Percentiles rank a stretch among this genome's conserved stretches.
These are phyloP conservation scores for Macrotyloma uniflorum DNA, from an alignment of 306 rosid genomes.

Conservation along the genomic window DNA sequence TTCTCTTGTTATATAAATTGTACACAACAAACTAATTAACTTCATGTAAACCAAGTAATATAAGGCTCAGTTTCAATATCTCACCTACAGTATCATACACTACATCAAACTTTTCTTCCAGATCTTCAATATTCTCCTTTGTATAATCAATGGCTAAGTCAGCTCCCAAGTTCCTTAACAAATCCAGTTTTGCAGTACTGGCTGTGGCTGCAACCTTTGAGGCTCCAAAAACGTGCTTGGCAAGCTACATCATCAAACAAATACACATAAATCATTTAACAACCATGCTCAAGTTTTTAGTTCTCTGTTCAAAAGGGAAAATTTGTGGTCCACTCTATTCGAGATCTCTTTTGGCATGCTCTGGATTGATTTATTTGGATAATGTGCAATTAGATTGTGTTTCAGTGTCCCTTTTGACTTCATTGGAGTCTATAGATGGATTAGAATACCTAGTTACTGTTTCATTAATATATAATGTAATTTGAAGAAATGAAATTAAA, in stretches of 20 bases:
- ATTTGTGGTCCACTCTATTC: too few species aligned
- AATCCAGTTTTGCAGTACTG: conserved; percentile 56
- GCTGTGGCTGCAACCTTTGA: conserved; percentile 72
- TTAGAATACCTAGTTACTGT: not conserved
- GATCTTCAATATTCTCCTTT: conserved; percentile 58
- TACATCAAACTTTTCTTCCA: conserved; percentile 70
- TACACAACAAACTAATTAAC: not conserved
- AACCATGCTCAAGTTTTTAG: not conserved
- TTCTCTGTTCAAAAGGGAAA: not conserved
- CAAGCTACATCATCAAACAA: not conserved
- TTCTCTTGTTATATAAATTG: not conserved
- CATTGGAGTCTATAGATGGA: too few species aligned
- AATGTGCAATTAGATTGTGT: too few species aligned
- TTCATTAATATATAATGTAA: too few species aligned
- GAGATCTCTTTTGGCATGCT: not conserved
- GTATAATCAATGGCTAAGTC: conserved; percentile 70
- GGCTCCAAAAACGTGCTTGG: conserved; percentile 53
- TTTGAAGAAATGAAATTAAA: too few species aligned
- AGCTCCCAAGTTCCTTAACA: conserved; percentile 62
- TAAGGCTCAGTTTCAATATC: not conserved
- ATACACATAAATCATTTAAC: not conserved
- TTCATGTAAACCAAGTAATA: not conserved
- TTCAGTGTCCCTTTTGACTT: too few species aligned
- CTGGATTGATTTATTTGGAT: not conserved
- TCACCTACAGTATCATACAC: conserved; percentile 74